Conservation (phyloP, 768 basidiomycete genomes). For the Leccinum longicurvipes region DNA sequence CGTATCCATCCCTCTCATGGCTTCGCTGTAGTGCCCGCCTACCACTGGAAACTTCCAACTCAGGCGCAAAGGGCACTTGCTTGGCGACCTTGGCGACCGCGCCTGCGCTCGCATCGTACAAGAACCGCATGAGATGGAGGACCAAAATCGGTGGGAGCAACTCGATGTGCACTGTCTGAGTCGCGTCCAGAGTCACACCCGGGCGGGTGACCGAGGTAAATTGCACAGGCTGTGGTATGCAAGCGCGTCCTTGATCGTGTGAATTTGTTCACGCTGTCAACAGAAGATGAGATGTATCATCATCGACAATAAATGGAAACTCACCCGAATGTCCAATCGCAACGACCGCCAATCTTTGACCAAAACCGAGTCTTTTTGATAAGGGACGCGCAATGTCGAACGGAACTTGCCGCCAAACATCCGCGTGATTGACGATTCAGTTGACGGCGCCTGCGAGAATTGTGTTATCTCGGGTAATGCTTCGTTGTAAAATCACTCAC, state of each 20-base stretch:
- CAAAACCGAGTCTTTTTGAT: slow-evolving; percentile 81
- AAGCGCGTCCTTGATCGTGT: slow-evolving; percentile 81
- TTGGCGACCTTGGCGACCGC: slow-evolving; percentile 88
- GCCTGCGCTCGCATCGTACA: slow-evolving; percentile 70
- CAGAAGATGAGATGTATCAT: background rate
- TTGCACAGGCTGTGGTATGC: slow-evolving; percentile 77
- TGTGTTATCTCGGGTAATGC: background rate
- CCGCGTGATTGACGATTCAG: slow-evolving; percentile 83
- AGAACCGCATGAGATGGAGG: slow-evolving; percentile 88
- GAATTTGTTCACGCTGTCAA: slow-evolving; percentile 69
- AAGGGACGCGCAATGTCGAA: slow-evolving; percentile 74
- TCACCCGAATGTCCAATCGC: slow-evolving; percentile 84
- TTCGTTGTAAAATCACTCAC: slow-evolving; percentile 41
- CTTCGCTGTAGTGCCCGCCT: no score
- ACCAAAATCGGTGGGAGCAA: slow-evolving; percentile 77
- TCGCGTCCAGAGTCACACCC: slow-evolving; percentile 65
- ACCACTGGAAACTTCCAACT: no score
- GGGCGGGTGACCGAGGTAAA: slow-evolving; percentile 55
- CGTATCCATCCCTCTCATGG: no score
- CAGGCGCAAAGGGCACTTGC: no score
- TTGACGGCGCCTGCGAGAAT: slow-evolving; percentile 44
- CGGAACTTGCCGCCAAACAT: slow-evolving; percentile 95
- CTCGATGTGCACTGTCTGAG: slow-evolving; percentile 72
- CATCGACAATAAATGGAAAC: background rate
- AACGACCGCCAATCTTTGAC: slow-evolving; percentile 91